These are phyloP conservation scores for Rhododendron molle DNA, from an alignment of 148 eudicot genomes.

Conservation along the genomic window DNA sequence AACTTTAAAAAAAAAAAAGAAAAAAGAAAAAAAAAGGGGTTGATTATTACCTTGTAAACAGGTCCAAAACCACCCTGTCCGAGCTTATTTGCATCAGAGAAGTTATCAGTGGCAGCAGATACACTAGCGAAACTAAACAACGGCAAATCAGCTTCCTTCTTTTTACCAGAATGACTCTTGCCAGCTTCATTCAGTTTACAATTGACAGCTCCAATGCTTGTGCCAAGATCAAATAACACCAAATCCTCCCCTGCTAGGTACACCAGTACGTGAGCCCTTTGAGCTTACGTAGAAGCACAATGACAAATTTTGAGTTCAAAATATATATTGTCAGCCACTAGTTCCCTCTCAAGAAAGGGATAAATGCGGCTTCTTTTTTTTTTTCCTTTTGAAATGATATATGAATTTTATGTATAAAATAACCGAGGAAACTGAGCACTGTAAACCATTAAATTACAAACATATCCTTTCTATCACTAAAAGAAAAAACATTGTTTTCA, in stretches of 20 bases:
- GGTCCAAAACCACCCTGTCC: conserved; percentile 7
- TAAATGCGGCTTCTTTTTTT: background rate
- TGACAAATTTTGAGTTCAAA: background rate
- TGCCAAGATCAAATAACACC: background rate
- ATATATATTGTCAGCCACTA: background rate
- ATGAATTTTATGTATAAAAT: background rate
- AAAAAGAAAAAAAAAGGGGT: no score
- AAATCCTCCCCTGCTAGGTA: background rate
- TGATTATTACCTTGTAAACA: background rate
- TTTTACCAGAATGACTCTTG: background rate
- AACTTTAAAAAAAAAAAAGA: no score
- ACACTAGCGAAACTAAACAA: background rate
- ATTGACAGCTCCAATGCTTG: background rate
- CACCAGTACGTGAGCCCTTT: background rate
- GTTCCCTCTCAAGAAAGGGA: background rate
- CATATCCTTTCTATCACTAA: background rate
- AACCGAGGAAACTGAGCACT: background rate
- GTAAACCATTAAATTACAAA: no score
- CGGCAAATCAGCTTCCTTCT: background rate
- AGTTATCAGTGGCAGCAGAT: background rate
- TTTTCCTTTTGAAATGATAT: background rate
- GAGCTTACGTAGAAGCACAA: background rate
- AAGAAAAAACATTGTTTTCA: background rate
- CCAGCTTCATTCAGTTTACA: background rate
- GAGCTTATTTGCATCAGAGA: background rate